Evolutionary conservation across 345 rosid genomes (phyloP).

Genomic region (Sisymbrium altissimum): DNA sequence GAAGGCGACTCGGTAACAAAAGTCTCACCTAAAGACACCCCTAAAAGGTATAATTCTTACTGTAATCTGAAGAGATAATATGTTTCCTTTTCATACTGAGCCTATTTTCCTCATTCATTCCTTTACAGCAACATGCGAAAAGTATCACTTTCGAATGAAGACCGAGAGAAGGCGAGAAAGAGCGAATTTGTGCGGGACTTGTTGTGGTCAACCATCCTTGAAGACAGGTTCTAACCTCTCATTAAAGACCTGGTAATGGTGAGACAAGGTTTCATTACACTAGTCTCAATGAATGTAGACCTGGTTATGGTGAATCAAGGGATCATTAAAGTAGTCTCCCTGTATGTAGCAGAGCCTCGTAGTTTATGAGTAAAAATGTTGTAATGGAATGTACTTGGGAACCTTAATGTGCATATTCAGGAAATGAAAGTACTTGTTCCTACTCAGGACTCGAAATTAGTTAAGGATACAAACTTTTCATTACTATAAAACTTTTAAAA

Average conservation of each 20-base stretch:
- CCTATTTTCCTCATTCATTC: not conserved
- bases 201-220: conserved; percentile 50
- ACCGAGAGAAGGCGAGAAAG: conserved; percentile 49
- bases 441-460: not conserved
- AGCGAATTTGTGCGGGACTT: conserved; percentile 51
- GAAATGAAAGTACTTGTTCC: conserved; percentile 23
- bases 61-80: not conserved
- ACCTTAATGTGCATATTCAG: conserved; percentile 17
- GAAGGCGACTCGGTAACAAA: conserved; percentile 36
- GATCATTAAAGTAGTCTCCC: conserved; percentile 8
- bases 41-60: conserved; percentile 36
- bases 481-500: not conserved
- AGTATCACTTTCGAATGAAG: conserved; percentile 38
- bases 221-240: conserved; percentile 34
- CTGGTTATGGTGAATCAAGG: conserved; percentile 18
- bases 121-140: conserved; percentile 34
- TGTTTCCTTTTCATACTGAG: not conserved
- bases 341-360: conserved; percentile 14
- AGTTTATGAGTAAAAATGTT: conserved; percentile 16
- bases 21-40: conserved; percentile 32
- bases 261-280: not conserved
- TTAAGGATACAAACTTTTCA: not conserved
- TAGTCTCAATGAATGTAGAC: conserved; percentile 16
- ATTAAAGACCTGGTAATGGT: not conserved
- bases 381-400: not conserved